Base-by-base conservation (phyloP, 352 stramenopile genomes). In the Pythium aquatile region DNA sequence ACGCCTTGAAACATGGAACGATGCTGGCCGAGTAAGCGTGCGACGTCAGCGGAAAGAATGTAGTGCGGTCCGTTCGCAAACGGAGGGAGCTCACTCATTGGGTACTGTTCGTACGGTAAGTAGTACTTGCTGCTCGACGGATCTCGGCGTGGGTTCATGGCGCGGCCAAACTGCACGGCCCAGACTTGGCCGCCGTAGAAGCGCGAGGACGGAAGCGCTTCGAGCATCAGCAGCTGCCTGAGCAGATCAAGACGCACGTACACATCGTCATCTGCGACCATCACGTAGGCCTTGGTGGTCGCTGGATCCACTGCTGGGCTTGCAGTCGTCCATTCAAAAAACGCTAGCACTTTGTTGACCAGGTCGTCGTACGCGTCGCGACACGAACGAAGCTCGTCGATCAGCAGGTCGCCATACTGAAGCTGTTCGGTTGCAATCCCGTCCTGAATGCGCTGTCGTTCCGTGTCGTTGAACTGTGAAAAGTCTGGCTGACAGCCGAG, bases 251-350 rank as follows among this genome's bases (percentile, higher is more conserved):
- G 46, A 7, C 65, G 65, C 28, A 71, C 14, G 54, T 71, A 71
- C 10, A 88, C 56, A 40, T 92, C 83, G 55, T 93, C 83, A 58
- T 92, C 84, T 10, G 62, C 55, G 33, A 92, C 68, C 73, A 92
- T 83, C 0, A 69, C 35, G 33, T 40, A 72, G 5, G 56, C n/a
- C 53, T 54, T 65, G 39, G 55, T 60, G 16, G 5, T 32, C 64
- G 37, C 39, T 63, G 48, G 75, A 72, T 35, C 65, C 48, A 66
- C 77, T 61, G 16, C 10, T 29, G 16, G 3, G 10, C 24, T 17
- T 10, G 0, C 0, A 16, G 51, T 46, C 7, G 51, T 58, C 51
- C 53, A 71, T 16, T 66, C 57, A 17, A 71, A 71, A 56, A 92
- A 92, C 32, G 73, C 68, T 24, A 79, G 80, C 13, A 84, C 76